Evolutionary conservation across 2,329 filamentous ascomycete genomes (phyloP).

Genomic region (Fusarium sublunatum): DNA sequence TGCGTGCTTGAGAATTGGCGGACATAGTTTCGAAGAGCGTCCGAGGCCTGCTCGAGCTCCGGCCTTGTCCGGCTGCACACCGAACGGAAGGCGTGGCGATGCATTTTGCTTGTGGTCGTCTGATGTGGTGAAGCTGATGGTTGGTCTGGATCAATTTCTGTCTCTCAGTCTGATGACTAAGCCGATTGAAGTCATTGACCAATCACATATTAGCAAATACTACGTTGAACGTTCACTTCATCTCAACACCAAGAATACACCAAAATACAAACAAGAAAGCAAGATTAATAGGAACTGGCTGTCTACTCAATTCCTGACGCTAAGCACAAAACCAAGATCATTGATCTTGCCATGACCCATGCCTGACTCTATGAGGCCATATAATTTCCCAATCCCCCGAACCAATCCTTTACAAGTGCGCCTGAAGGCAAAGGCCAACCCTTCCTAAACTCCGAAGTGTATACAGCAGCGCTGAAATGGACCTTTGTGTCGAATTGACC

Average conservation of each 20-base stretch:
- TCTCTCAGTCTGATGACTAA: conserved; percentile 37
- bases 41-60: conserved; percentile 49
- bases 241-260: not conserved
- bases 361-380: conserved; percentile 32
- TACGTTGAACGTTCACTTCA: not conserved
- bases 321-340: conserved; percentile 41
- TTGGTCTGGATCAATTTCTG: conserved; percentile 38
- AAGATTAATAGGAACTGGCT: conserved; percentile 35
- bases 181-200: conserved; percentile 30
- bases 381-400: conserved; percentile 22
- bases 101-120: conserved; percentile 49
- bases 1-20: conserved; percentile 55
- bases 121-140: conserved; percentile 32
- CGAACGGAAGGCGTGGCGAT: conserved; percentile 54
- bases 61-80: conserved; percentile 51
- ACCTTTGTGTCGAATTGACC: conserved; percentile 42
- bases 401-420: conserved; percentile 38
- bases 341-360: conserved; percentile 35
- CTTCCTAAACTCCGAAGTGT: conserved; percentile 36
- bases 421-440: conserved; percentile 27
- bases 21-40: conserved; percentile 50
- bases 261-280: conserved; percentile 12
- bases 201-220: conserved; percentile 23
- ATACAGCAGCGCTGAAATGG: conserved; percentile 29
- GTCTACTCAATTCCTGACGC: conserved; percentile 36